These are phyloP conservation scores for Telfairia occidentalis DNA, from an alignment of 331 rosid species.

Conservation along the genomic window DNA sequence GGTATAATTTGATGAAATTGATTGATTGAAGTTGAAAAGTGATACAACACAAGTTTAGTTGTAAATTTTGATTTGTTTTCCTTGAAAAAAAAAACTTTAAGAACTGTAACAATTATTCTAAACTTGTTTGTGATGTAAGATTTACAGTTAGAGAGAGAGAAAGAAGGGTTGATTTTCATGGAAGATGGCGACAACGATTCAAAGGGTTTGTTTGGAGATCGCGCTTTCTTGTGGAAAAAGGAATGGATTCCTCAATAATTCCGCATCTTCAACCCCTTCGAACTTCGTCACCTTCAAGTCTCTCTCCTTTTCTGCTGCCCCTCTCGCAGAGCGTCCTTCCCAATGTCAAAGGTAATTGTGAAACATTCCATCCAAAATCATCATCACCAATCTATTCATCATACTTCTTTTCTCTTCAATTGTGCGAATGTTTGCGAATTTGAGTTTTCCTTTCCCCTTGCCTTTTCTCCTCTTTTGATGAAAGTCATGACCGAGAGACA, in stretches of 20 bases:
- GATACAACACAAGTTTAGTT: no score
- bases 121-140: no score
- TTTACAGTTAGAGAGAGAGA: background rate
- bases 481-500: background rate
- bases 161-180: background rate
- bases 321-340: background rate
- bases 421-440: background rate
- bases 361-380: background rate
- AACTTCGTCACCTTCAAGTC: background rate
- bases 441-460: background rate
- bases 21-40: no score
- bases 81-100: no score
- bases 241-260: background rate
- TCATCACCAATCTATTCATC: background rate
- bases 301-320: background rate
- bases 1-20: no score
- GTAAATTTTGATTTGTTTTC: no score
- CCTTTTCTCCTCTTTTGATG: background rate
- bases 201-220: background rate
- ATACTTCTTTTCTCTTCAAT: background rate
- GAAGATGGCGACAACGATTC: slow-evolving; percentile 12
- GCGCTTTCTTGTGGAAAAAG: slow-evolving; percentile 8
- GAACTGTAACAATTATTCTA: no score
- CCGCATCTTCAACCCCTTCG: background rate
- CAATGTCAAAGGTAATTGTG: background rate